Evolutionary conservation across 352 stramenopile species (phyloP).

Genomic region (Phytophthora pinifolia): DNA sequence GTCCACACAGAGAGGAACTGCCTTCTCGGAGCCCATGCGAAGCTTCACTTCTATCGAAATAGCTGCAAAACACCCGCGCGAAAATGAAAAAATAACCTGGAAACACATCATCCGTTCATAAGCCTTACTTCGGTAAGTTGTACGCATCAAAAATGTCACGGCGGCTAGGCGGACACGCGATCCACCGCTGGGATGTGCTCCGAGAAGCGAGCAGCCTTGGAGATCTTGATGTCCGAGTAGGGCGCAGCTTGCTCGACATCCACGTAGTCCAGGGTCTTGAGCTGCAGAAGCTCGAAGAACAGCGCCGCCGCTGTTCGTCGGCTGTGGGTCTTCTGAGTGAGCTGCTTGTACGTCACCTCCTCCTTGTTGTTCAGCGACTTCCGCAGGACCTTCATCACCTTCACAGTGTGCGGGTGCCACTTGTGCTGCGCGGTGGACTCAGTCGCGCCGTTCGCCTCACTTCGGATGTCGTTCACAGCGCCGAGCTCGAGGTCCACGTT

Average conservation of each 20-base stretch:
- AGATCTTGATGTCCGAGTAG: constrained; percentile 95
- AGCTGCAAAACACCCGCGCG: constrained; percentile 30
- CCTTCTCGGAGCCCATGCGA: not conserved
- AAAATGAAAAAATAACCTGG: constrained; percentile 31
- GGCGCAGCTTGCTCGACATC: constrained; percentile 91
- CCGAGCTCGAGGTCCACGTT: constrained; percentile 84
- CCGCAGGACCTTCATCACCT: constrained; percentile 91
- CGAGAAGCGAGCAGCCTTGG: constrained; percentile 65
- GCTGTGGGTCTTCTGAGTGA: constrained; percentile 82
- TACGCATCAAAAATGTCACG: constrained; percentile 28
- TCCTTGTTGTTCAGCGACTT: constrained; percentile 76
- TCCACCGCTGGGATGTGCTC: constrained; percentile 83
- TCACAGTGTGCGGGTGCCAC: constrained; percentile 98
- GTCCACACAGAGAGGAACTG: constrained; percentile 1
- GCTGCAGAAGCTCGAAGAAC: constrained; percentile 97
- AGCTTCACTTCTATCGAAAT: constrained; percentile 25
- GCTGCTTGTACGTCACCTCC: constrained; percentile 82
- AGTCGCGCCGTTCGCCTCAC: constrained; percentile 48
- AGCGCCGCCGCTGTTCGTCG: constrained; percentile 90
- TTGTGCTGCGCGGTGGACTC: constrained; percentile 86
- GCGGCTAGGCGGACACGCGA: constrained; percentile 27
- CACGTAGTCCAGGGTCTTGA: constrained; percentile 98
- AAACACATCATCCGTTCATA: constrained; percentile 21
- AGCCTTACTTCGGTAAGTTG: constrained; percentile 21
- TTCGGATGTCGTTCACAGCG: constrained; percentile 75